Evolutionary conservation across 345 rosid genomes (phyloP), one percentile per base, ranked within the genome.

Genomic region (Citrus trifoliata): DNA sequence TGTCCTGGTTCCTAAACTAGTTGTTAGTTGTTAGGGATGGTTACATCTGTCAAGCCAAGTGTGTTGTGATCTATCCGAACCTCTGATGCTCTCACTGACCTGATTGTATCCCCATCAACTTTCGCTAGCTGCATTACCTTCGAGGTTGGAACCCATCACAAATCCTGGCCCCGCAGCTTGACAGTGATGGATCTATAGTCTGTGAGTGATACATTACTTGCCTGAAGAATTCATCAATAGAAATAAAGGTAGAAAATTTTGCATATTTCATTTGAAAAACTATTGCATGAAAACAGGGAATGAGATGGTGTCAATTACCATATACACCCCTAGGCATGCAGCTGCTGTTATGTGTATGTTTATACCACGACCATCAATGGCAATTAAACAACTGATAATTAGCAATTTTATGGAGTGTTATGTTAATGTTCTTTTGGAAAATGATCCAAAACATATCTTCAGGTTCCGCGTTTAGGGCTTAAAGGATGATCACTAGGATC

Each of bases 41-140:
- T 93, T 27, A 90, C 77, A 30, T 82, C 79, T 1, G 89, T 91
- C 0, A 88, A 86, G 69, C 97, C 97, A 3, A 87, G 81, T 4
- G 94, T 92, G 70, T 89, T 93, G 76, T 93, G 98, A 80, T 92
- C 95, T 25, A 93, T 91, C 97, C 95, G 88, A 21, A 91, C 85
- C 82, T 89, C 87, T 27, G 88, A 88, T 18, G 94, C 89, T 4
- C 85, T 83, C 61, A 92, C 88, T 56, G 91, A 59, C 77, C 97
- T 84, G 71, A 92, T 92, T 2, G 93, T 94, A 25, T 95, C 97
- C 0, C 91, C 98, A 0, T 93, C 98, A 42, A 87, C 87, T 1
- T 83, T 73, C 56, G 91, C 95, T 1, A 92, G 68, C 19, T 77
- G 79, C 42, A 88, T 72, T 16, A 83, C 35, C 65, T 84, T 75